Conservation (phyloP, 2,329 filamentous ascomycete species). For the Epichloe sylvatica region DNA sequence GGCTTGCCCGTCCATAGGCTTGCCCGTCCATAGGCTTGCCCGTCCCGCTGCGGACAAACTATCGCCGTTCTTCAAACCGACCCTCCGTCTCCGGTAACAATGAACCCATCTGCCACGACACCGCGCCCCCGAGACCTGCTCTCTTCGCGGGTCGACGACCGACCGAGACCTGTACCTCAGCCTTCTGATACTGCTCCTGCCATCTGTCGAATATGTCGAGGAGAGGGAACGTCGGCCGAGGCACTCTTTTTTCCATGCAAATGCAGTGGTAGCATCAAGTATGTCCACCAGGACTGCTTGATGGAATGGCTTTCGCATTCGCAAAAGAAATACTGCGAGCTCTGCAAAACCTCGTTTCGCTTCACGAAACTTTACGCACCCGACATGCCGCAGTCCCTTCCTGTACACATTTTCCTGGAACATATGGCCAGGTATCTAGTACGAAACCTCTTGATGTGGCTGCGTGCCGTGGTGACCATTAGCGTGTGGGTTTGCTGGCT, state of each 20-base stretch:
- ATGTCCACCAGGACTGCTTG: slow-evolving; percentile 91
- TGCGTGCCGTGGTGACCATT: slow-evolving; percentile 62
- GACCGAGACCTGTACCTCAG: slow-evolving; percentile 8
- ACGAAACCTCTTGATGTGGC: slow-evolving; percentile 60
- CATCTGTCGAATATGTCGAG: slow-evolving; percentile 94
- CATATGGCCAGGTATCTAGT: slow-evolving; percentile 63
- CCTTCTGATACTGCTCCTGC: slow-evolving; percentile 36
- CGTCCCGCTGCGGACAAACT: slow-evolving; percentile 5
- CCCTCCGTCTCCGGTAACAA: slow-evolving; percentile 1
- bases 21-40: slow-evolving; percentile 3
- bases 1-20: slow-evolving; percentile 1
- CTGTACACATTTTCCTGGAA: slow-evolving; percentile 64
- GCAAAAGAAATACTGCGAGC: slow-evolving; percentile 98
- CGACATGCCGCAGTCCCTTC: slow-evolving; percentile 77
- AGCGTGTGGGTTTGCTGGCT: slow-evolving; percentile 82
- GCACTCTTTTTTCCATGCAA: slow-evolving; percentile 96
- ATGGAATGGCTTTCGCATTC: slow-evolving; percentile 99
- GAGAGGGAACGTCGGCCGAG: slow-evolving; percentile 68
- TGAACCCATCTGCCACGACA: slow-evolving; percentile 2
- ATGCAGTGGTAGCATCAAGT: slow-evolving; percentile 97
- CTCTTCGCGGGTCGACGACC: slow-evolving; percentile 14
- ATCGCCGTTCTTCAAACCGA: slow-evolving; percentile 5
- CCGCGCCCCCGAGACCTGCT: slow-evolving; percentile 1
- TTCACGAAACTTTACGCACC: slow-evolving; percentile 97
- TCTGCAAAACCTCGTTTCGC: slow-evolving; percentile 95